Conservation (phyloP, 1,284 basidiomycete species). For the Ustilago trichophora region DNA sequence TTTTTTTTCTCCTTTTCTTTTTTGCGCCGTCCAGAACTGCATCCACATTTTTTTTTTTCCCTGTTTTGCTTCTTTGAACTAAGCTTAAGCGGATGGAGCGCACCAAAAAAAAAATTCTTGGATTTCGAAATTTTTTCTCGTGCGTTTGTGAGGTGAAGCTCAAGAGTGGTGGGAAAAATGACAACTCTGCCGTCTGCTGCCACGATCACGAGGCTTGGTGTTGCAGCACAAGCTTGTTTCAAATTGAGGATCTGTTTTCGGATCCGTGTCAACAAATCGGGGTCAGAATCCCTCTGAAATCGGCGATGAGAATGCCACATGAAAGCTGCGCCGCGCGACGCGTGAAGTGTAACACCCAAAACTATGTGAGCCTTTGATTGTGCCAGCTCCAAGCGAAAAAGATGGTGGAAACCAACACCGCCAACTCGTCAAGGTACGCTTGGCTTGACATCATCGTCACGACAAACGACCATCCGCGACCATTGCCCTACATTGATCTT, state of each 20-base stretch:
- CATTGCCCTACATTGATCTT: neutral
- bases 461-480: conserved; percentile 4
- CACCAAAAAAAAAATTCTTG: conserved; percentile 42
- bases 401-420: conserved; percentile 27
- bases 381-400: conserved; percentile 8
- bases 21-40: too few relatives aligned
- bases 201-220: conserved; percentile 13
- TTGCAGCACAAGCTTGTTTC: neutral
- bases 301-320: conserved; percentile 14
- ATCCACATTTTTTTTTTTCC: too few relatives aligned
- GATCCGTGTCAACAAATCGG: conserved; percentile 2
- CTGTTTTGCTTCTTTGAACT: too few relatives aligned
- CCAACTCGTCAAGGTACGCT: neutral
- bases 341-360: conserved; percentile 36
- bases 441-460: neutral
- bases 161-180: neutral
- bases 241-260: conserved; percentile 4
- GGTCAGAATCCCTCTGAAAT: neutral
- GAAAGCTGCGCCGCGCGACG: conserved; percentile 29
- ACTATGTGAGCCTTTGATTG: neutral
- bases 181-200: conserved; percentile 23
- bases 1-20: neutral
- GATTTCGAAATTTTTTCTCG: conserved; percentile 44
- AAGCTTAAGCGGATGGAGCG: too few relatives aligned
- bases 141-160: conserved; percentile 18